Evolutionary conservation across 2,329 filamentous ascomycete genomes (phyloP), one percentile per base, ranked within the genome.

Genomic region (Fusarium temperatum): DNA sequence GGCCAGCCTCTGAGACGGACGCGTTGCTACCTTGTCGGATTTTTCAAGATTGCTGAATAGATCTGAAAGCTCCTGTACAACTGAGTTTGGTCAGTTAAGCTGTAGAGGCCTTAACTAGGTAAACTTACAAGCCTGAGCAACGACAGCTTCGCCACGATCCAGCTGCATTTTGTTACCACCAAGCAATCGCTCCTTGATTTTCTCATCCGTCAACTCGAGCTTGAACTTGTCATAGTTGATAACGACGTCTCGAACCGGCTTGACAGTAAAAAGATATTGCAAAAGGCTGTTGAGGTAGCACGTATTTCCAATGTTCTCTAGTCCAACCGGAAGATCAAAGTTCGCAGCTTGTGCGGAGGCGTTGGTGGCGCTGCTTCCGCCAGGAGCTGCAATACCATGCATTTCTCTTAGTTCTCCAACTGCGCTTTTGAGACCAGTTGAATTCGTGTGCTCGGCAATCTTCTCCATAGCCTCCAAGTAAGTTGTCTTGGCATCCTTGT

Each of bases 281-380:
- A 99, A 87, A 55, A 99, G 89, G 83, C 96, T 98, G 85, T 99
- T 99, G 62, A 99, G 87, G 78, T 99, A 99, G 81, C 96, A 99
- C 0, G 97, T 99, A 79, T 99, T 99, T 67, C 96, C 95, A 65
- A 98, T 97, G 77, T 98, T 99, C 72, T 91, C 89, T 11, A 98
- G 87, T 0, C 96, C 96, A 28, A 97, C 93, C 1, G 96, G 96
- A 81, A 94, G 91, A 36, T 89, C 85, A 53, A 83, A 77, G 63
- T 85, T 78, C 20, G 79, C 78, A 7, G 77, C 63, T 44, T 60
- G 70, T 22, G 48, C 42, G 24, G 48, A 50, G 28, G 17, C 47
- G 42, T 59, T 44, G 8, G 36, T 14, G 30, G 11, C 45, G 14
- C 42, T 44, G 26, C 48, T 69, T 26, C 28, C 56, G 17, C 74